phyloP scores from a whole-genome alignment of 495 filamentous ascomycete genomes.

The Hypomontagnella submonticulosa region DNA sequence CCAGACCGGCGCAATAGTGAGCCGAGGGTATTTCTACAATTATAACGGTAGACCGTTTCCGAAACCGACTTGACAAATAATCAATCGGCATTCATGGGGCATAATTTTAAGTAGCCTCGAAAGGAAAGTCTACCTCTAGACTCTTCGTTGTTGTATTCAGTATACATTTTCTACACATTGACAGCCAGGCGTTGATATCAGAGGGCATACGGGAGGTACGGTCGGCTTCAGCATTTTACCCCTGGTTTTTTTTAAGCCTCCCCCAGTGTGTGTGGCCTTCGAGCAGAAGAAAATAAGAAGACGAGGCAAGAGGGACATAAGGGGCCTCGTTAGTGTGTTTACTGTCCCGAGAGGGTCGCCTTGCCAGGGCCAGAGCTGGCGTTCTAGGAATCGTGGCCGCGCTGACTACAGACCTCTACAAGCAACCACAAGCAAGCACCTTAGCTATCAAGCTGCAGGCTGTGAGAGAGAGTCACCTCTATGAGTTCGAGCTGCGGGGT shows the following conservation, averaged over 20 bases:
- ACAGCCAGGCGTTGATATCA: constrained; percentile 48
- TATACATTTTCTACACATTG: constrained; percentile 39
- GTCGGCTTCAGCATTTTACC: constrained; percentile 36
- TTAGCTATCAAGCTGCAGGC: neutral
- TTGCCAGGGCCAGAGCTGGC: neutral
- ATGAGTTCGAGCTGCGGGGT: neutral
- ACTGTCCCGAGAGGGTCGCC: neutral
- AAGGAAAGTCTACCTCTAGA: constrained; percentile 5
- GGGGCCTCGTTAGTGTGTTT: constrained; percentile 8
- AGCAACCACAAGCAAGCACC: neutral
- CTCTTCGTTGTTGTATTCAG: constrained; percentile 39
- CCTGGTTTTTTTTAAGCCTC: constrained; percentile 8
- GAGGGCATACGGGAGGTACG: constrained; percentile 40
- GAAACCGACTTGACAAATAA: neutral
- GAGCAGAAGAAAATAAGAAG: constrained; percentile 3
- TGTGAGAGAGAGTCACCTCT: neutral
- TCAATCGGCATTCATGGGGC: neutral
- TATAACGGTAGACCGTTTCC: neutral
- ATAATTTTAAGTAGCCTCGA: constrained; percentile 2
- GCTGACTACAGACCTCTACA: too few species aligned
- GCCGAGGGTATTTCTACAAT: neutral
- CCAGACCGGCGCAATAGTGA: constrained; percentile 24
- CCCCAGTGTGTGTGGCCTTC: neutral
- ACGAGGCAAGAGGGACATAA: neutral
- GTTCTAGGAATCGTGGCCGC: neutral